Base-by-base conservation (phyloP, 192 early-diverging fungal genomes). In the Obelidium mucronatum region DNA sequence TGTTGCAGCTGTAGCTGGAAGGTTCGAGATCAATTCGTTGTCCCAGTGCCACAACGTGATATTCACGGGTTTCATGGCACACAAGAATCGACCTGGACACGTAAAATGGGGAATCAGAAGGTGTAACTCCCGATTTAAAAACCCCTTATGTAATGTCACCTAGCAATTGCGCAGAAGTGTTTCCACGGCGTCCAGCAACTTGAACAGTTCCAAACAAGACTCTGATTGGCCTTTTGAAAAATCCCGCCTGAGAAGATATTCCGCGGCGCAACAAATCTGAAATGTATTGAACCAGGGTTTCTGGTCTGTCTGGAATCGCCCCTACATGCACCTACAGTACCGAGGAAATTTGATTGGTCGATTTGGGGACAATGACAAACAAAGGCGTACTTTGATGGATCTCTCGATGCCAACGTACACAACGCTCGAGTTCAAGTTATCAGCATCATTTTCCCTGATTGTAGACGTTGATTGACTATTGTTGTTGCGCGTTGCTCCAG, bases 31-130 rank as follows among this genome's bases (percentile, higher is more conserved):
- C 24, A 81, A 53, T 1, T 81, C 75, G 5, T 53, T 60, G 62
- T 81, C 80, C 80, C 80, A 81, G 34, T 28, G 66, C 80, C 80
- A 81, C n/a, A 81, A 26, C 0, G 51, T 53, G 33, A 81, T 75
- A 40, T 61, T 81, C 22, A 55, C 24, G 6, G 74, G 74, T 35
- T 54, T 54, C 2, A 76, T 17, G 28, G 53, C 76, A 19, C 62
- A 33, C 22, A 67, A 19, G 48, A 74, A 77, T 44, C n/a, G n/a
- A n/a, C n/a, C n/a, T n/a, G n/a, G n/a, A n/a, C 73, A 30, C n/a
- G 44, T 37, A n/a, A 56, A 24, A 39, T 70, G 5, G 0, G 1
- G 15, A 22, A 22, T 73, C 30, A n/a, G n/a, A n/a, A 52, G 13
- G 51, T 52, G n/a, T 52, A 52, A 52, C 51, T 52, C n/a, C 65